Base-by-base conservation (phyloP, 225 moss, liverwort and hornwort species). In the Straminergon stramineum region DNA sequence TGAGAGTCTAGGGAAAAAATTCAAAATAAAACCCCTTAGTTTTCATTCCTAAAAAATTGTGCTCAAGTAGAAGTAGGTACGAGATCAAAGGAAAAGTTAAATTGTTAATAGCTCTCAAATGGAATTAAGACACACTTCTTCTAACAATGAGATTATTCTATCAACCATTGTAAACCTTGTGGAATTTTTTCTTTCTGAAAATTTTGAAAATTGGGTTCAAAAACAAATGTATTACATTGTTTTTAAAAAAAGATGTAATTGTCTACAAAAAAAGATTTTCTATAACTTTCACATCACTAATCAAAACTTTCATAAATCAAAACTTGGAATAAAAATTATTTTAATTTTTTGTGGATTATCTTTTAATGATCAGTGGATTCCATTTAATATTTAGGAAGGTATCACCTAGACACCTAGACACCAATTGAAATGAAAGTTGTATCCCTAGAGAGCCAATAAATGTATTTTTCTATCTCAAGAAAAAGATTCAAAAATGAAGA, bases 381-480 rank as follows among this genome's bases (percentile, higher is more conserved):
- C 4, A 13, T 13, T 22, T n/a, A n/a, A 12, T 22, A 1, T 13
- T n/a, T 11, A 11, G 5, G 22, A 69, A 23, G n/a, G 69, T 69
- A n/a, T 23, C 23, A n/a, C 1, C 22, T n/a, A 22, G 13, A 13
- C 69, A 69, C 23, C 7, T 4, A 7, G 7, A 3, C 22, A 70
- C 7, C 1, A 1, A 24, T 24, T 24, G 5, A 41, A 71, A 15
- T 41, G 8, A 15, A 71, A 71, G 1, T 41, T 5, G 0, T 26
- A 13, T 71, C 41, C 5, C 10, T 0, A 0, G 0, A 24, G 41
- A 24, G 0, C 0, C 2, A 41, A 70, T 48, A 48, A 48, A 48
- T 24, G 1, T 14, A 1, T 7, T 24, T 70, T 67, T 24, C 3
- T 39, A 13, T 24, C 23, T 13, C 6, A 13, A 68, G 0, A 23